These are phyloP conservation scores for Trametes hirsuta DNA, from an alignment of 1,284 basidiomycete species.

Conservation along the genomic window DNA sequence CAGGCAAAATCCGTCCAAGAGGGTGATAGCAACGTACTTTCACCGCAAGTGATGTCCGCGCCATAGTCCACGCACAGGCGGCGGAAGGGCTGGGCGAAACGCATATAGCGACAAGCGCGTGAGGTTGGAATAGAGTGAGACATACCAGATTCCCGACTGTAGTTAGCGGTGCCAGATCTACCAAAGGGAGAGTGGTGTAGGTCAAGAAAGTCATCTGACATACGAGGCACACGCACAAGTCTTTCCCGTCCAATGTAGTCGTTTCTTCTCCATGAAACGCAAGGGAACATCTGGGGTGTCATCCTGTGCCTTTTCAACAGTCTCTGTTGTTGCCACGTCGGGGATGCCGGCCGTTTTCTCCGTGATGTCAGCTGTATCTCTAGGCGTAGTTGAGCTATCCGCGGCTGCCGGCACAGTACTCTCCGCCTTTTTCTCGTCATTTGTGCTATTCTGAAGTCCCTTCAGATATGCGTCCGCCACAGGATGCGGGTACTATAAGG, in stretches of 20 bases:
- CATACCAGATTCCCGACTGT: constrained; percentile 93
- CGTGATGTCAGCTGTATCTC: not conserved
- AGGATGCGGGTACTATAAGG: constrained; percentile 65
- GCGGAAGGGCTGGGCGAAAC: constrained; percentile 79
- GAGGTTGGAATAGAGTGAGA: not conserved
- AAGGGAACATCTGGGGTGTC: constrained; percentile 71
- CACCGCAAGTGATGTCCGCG: constrained; percentile 94
- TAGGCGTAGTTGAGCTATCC: constrained; percentile 18
- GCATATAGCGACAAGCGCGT: not conserved
- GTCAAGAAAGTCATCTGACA: not conserved
- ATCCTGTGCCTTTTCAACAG: constrained; percentile 34
- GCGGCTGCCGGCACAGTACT: constrained; percentile 2
- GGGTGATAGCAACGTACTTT: constrained; percentile 58
- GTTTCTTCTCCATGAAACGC: constrained; percentile 83
- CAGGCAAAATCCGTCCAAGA: not conserved
- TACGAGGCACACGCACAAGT: constrained; percentile 61
- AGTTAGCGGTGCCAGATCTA: constrained; percentile 92
- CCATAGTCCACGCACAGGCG: constrained; percentile 87
- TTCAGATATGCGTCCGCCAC: constrained; percentile 71
- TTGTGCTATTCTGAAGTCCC: constrained; percentile 51
- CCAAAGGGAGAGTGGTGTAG: not conserved
- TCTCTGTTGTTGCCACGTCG: constrained; percentile 27
- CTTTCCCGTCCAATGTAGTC: constrained; percentile 86
- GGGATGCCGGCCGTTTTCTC: constrained; percentile 34
- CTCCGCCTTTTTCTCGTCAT: constrained; percentile 36